Evolutionary conservation across 306 rosid genomes (phyloP).

Genomic region (Carpinus fangiana): DNA sequence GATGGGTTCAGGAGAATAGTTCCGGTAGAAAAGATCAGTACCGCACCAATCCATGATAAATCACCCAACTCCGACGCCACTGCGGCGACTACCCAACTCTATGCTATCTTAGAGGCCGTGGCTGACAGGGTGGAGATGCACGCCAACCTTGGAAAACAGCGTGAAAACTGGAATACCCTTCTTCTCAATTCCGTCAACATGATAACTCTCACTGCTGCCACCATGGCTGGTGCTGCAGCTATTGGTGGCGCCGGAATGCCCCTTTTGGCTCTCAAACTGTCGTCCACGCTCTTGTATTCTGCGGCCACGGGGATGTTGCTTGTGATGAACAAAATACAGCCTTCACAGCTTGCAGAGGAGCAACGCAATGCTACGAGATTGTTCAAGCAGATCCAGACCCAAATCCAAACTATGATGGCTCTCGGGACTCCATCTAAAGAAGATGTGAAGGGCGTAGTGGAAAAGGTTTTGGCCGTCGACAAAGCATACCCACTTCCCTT

Average conservation of each 20-base stretch:
- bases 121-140: slow-evolving; percentile 74
- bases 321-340: slow-evolving; percentile 72
- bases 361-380: slow-evolving; percentile 70
- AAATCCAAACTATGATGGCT: slow-evolving; percentile 44
- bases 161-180: slow-evolving; percentile 72
- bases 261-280: slow-evolving; percentile 49
- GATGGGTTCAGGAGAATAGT: slow-evolving; percentile 36
- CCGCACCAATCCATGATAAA: background rate
- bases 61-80: background rate
- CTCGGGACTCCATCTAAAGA: slow-evolving; percentile 30
- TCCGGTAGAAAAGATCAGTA: slow-evolving; percentile 8
- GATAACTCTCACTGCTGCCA: slow-evolving; percentile 73
- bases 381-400: slow-evolving; percentile 47
- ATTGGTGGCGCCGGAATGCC: slow-evolving; percentile 24
- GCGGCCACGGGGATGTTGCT: slow-evolving; percentile 67
- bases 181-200: slow-evolving; percentile 69
- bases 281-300: slow-evolving; percentile 55
- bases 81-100: slow-evolving; percentile 29
- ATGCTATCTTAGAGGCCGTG: slow-evolving; percentile 53
- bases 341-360: slow-evolving; percentile 83
- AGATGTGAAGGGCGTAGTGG: slow-evolving; percentile 52
- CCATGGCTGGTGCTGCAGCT: slow-evolving; percentile 54
- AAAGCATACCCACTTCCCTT: slow-evolving; percentile 79
- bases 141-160: slow-evolving; percentile 25
- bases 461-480: slow-evolving; percentile 64